These are phyloP conservation scores for Iberis pinnata DNA, from an alignment of 345 rosid genomes.

Conservation along the genomic window DNA sequence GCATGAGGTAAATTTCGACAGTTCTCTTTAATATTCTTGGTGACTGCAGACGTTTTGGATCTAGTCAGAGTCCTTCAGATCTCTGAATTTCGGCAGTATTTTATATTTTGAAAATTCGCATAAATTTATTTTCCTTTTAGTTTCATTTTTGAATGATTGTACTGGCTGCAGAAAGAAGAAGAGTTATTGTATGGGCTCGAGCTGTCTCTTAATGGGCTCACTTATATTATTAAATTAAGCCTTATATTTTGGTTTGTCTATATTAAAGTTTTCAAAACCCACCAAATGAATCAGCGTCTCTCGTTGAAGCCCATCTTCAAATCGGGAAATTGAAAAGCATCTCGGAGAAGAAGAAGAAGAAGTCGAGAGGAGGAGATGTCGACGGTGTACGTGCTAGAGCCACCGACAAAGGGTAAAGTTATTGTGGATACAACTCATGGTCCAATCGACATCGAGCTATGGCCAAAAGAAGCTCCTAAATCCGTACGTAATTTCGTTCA, in stretches of 20 bases:
- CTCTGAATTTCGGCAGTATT: too few relatives aligned
- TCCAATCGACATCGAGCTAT: slow-evolving; percentile 81
- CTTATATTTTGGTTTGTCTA: background rate
- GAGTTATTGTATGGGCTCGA: background rate
- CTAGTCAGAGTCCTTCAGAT: too few relatives aligned
- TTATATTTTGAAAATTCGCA: too few relatives aligned
- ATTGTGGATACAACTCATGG: slow-evolving; percentile 75
- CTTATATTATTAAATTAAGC: background rate
- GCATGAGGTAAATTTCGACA: too few relatives aligned
- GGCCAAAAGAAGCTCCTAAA: slow-evolving; percentile 95
- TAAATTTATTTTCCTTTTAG: too few relatives aligned
- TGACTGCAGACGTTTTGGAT: too few relatives aligned
- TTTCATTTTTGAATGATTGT: too few relatives aligned
- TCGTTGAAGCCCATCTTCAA: background rate
- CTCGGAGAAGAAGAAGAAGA: slow-evolving; percentile 11
- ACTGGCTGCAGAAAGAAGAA: too few relatives aligned
- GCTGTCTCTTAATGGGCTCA: background rate
- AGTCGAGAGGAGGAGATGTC: slow-evolving; percentile 47
- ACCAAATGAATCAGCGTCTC: background rate
- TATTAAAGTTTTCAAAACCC: background rate
- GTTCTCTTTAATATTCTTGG: too few relatives aligned
- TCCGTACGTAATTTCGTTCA: slow-evolving; percentile 91
- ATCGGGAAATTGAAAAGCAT: background rate
- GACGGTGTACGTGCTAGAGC: slow-evolving; percentile 78
- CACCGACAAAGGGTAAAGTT: slow-evolving; percentile 92